Conservation (phyloP, 2,329 filamentous ascomycete genomes). For the Clarireedia homoeocarpa region DNA sequence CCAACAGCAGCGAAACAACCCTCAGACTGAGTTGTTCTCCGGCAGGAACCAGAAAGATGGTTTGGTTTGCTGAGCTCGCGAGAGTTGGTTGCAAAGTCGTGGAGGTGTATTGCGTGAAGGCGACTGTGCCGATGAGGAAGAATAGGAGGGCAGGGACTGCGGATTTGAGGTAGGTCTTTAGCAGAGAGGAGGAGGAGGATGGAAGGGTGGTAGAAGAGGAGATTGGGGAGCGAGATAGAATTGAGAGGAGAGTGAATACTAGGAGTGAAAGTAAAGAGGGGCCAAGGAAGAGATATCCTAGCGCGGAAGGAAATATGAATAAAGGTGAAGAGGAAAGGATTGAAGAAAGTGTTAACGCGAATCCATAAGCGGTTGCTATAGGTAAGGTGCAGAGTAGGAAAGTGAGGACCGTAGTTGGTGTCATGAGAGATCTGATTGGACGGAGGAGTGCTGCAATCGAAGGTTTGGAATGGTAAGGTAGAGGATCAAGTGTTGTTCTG, state of each 20-base stretch:
- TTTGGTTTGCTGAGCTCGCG: no score
- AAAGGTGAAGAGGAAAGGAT: constrained; percentile 40
- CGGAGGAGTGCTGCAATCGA: constrained; percentile 22
- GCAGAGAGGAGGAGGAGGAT: neutral
- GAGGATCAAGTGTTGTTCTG: constrained; percentile 7
- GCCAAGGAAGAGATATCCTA: constrained; percentile 37
- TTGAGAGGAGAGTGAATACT: constrained; percentile 10
- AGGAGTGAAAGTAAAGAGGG: constrained; percentile 17
- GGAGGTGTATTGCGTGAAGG: constrained; percentile 3
- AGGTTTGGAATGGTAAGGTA: constrained; percentile 9
- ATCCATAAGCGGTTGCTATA: constrained; percentile 39
- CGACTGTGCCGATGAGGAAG: neutral
- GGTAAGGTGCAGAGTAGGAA: constrained; percentile 40
- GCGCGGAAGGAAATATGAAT: constrained; percentile 31
- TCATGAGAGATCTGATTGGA: constrained; percentile 35
- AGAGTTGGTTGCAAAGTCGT: neutral
- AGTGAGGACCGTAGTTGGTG: constrained; percentile 43
- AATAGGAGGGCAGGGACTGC: neutral
- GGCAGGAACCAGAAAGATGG: no score
- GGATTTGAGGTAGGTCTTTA: neutral
- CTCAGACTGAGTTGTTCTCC: no score
- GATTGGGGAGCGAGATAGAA: constrained; percentile 8
- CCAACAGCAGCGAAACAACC: no score
- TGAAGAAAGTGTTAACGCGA: constrained; percentile 38
- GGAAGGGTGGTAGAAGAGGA: neutral